Base-by-base conservation (phyloP, 2,329 filamentous ascomycete genomes). In the Bisporella sp. region DNA sequence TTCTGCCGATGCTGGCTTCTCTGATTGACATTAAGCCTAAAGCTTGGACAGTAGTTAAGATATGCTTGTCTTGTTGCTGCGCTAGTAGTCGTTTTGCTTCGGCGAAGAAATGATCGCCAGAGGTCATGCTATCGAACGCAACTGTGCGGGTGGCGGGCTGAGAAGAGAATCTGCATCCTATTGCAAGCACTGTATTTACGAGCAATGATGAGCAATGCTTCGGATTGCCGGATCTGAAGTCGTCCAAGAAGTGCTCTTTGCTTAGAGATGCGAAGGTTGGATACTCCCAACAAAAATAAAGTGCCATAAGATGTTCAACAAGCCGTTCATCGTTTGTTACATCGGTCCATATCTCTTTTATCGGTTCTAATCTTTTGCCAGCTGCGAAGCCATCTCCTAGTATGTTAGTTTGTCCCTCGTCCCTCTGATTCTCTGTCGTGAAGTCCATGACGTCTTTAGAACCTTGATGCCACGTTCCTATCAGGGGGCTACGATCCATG, bases 261-360 rank as follows among this genome's bases (percentile, higher is more conserved):
- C 82, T 85, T 43, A 89, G 73, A 5, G 85, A 79, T 1, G 83
- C 79, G 66, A 87, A 87, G 13, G 84, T 87, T 3, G 85, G 82
- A 63, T 89, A 87, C 57, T 85, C 79, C 78, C 84, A 89, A 68
- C 82, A 85, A 56, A 87, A 87, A 66, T 87, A 87, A 31, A 87
- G 69, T 0, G 76, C 73, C 43, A 87, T 66, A 7, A 87, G 71
- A 57, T 83, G 81, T 54, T 81, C 73, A 1, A 87, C 77, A 13
- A 87, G 72, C 9, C 64, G 66, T n/a, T 71, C 59, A 56, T 87
- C 81, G 2, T 64, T 60, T 1, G 81, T 84, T 35, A 86, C 74
- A 40, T 60, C 71, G 2, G 84, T 85, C 84, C 84, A 87, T 8
- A 87, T 79, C 84, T 51, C 78, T 66, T 50, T 53, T 9, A 79